A percentile compares a stretch with the other conserved stretches of the same genome.
Conservation (phyloP, 495 filamentous ascomycete genomes). For the Tuber borchii region DNA sequence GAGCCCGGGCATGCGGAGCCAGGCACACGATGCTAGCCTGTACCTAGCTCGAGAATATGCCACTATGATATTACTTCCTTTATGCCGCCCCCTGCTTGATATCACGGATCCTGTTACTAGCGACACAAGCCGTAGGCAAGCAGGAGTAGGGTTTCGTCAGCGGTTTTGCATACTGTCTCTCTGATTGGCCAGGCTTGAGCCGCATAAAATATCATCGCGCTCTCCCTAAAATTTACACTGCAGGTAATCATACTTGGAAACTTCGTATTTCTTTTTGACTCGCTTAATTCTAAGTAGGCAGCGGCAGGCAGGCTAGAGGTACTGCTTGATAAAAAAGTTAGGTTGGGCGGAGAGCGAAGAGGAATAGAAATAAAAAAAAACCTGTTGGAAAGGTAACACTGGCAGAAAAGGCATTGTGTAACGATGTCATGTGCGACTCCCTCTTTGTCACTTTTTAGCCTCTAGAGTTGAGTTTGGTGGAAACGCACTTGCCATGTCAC, state of each 20-base stretch:
- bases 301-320: not conserved
- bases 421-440: not conserved
- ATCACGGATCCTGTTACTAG: not conserved
- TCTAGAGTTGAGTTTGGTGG: not conserved
- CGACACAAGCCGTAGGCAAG: not conserved
- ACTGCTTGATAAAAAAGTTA: not conserved
- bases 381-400: not conserved
- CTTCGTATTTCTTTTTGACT: not conserved
- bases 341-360: not conserved
- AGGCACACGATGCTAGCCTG: not conserved
- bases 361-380: not conserved
- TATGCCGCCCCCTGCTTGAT: not conserved
- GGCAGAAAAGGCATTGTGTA: not conserved
- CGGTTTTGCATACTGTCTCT: not conserved
- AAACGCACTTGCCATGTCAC: not conserved
- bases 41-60: not conserved
- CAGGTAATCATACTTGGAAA: not conserved
- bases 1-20: not conserved
- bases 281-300: not conserved
- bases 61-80: not conserved
- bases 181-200: not conserved
- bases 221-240: not conserved
- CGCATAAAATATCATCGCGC: not conserved
- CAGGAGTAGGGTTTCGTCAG: not conserved
- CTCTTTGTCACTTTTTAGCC: not conserved